These are phyloP conservation scores for Henckelia pumila DNA, from an alignment of 257 asterid species.

Conservation along the genomic window DNA sequence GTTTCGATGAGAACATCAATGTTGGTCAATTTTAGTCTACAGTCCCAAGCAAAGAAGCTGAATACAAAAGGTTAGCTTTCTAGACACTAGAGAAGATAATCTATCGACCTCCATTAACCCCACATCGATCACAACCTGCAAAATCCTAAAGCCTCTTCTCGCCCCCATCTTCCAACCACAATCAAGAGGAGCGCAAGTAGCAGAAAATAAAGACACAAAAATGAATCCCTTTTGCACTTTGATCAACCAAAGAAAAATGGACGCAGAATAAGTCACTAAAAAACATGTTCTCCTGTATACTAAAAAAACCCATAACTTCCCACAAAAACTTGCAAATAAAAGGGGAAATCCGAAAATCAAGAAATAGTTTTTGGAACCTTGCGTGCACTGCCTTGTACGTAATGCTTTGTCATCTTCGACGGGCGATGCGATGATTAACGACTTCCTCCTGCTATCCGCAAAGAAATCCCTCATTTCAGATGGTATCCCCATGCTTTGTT, in stretches of 20 bases:
- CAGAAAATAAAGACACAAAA: neutral
- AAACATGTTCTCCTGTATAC: neutral
- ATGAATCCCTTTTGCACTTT: neutral
- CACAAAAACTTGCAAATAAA: neutral
- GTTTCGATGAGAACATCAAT: no score
- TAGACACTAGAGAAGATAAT: no score
- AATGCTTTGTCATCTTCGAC: constrained; percentile 31
- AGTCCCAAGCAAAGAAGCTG: neutral
- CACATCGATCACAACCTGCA: neutral
- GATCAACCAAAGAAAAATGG: neutral
- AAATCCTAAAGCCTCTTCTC: neutral
- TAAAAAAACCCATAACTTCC: neutral
- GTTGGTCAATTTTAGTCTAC: neutral
- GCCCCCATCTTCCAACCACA: neutral
- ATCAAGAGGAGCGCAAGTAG: neutral
- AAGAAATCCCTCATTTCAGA: constrained; percentile 28
- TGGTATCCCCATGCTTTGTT: constrained; percentile 29
- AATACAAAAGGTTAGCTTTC: neutral
- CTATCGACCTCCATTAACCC: no score
- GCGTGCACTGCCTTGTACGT: constrained; percentile 35
- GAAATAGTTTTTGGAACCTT: constrained; percentile 25
- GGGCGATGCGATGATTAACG: constrained; percentile 34
- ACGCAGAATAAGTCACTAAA: neutral
- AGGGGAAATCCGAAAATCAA: neutral
- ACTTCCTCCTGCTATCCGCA: constrained; percentile 22